A percentile compares a stretch with the other conserved stretches of the same genome.
phyloP scores from a whole-genome alignment of 2,329 filamentous ascomycete species.

The Colletotrichum cuscutae region DNA sequence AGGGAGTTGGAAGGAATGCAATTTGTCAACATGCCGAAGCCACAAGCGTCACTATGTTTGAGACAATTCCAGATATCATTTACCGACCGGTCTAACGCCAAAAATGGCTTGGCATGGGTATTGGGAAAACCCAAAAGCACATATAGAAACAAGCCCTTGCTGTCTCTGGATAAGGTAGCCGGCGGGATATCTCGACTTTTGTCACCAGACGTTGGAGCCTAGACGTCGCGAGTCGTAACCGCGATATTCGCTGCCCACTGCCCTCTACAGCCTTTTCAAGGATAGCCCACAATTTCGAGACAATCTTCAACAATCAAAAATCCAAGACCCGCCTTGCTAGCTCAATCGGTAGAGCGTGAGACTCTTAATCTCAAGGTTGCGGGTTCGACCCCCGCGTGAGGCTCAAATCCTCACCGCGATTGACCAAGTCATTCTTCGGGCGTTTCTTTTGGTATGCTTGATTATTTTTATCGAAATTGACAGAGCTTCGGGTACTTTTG shows the following conservation, averaged over 20 bases:
- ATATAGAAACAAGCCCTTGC: background rate
- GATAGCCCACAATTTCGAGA: background rate
- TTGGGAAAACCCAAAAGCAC: background rate
- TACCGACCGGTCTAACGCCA: background rate
- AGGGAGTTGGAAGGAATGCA: background rate
- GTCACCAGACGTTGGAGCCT: too few relatives aligned
- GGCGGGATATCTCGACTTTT: background rate
- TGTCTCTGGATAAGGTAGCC: too few relatives aligned
- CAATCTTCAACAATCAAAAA: background rate
- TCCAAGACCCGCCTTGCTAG: slow-evolving; percentile 19
- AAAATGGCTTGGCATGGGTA: background rate
- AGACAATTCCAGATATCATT: background rate
- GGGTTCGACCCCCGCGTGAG: slow-evolving; percentile 39
- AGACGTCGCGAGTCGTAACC: background rate
- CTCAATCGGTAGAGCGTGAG: slow-evolving; percentile 65
- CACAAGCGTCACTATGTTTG: background rate
- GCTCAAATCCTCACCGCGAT: slow-evolving; percentile 35
- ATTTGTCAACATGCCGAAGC: background rate
- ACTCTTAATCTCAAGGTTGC: slow-evolving; percentile 61
- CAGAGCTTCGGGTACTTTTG: background rate
- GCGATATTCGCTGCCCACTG: background rate
- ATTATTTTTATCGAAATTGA: background rate
- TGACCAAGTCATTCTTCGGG: background rate
- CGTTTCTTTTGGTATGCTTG: background rate
- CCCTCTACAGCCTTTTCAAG: rapidly evolving